A percentile compares a stretch with the other conserved stretches of the same genome.
phyloP scores from a whole-genome alignment of 441 rosid species.

The Gossypium davidsonii region DNA sequence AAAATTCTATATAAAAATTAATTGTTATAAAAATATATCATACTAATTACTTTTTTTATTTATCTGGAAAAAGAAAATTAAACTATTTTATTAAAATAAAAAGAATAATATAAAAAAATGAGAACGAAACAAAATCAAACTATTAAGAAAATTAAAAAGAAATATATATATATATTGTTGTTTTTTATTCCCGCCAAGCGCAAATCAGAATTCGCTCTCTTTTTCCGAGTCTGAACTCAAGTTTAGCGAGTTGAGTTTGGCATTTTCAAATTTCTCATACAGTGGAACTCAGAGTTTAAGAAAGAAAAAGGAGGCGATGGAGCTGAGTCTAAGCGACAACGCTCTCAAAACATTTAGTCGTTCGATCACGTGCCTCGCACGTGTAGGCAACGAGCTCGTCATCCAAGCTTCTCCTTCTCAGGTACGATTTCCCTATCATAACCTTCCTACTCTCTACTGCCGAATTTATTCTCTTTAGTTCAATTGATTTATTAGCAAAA shows the following conservation, averaged over 20 bases:
- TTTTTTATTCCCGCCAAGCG: slow-evolving; percentile 25
- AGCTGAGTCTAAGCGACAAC: slow-evolving; percentile 61
- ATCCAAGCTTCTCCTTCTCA: slow-evolving; percentile 63
- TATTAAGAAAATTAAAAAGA: no score
- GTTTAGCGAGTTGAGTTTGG: neutral
- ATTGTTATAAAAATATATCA: no score
- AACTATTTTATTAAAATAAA: no score
- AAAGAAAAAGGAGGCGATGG: slow-evolving; percentile 33
- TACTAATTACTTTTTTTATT: no score
- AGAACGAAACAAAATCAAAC: no score
- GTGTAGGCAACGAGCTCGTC: slow-evolving; percentile 77
- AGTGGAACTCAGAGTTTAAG: neutral
- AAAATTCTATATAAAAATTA: no score
- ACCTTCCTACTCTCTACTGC: neutral
- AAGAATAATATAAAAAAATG: no score
- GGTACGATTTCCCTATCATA: slow-evolving; percentile 23
- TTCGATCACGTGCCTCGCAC: slow-evolving; percentile 64
- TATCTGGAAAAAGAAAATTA: no score
- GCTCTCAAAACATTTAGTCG: slow-evolving; percentile 74
- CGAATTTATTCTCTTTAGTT: neutral
- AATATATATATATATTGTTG: no score
- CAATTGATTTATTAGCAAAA: neutral
- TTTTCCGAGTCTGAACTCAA: neutral
- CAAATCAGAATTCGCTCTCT: neutral
- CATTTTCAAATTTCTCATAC: neutral